A percentile compares a stretch with the other conserved stretches of the same genome.
Evolutionary conservation across 805 yeast genomes (phyloP).

Genomic region (Kazachstania africana): DNA sequence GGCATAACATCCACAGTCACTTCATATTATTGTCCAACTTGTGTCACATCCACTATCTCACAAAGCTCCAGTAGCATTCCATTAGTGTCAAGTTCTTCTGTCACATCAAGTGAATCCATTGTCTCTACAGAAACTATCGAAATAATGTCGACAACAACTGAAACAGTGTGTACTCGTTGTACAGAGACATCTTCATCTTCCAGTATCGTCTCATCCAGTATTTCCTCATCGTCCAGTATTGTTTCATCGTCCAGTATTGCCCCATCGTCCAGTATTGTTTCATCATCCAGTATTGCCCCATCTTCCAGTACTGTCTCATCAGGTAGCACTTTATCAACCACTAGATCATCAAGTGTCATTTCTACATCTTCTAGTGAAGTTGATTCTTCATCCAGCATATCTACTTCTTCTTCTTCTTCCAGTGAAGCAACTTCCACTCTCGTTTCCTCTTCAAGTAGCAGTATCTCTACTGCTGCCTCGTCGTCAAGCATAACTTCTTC

Average conservation of each 20-base stretch:
- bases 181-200: background rate
- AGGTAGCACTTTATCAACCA: conserved; percentile 4
- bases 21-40: conserved; percentile 1
- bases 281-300: conserved; percentile 5
- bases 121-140: background rate
- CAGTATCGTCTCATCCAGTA: background rate
- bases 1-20: background rate
- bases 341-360: conserved; percentile 5
- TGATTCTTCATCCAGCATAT: background rate
- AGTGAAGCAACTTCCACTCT: background rate
- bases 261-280: conserved; percentile 8
- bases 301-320: conserved; percentile 7
- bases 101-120: background rate
- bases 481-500: too few relatives aligned
- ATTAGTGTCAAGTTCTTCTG: background rate
- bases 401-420: background rate
- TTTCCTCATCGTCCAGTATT: background rate
- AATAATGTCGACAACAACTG: background rate
- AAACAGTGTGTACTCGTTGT: background rate
- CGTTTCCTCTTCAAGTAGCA: background rate
- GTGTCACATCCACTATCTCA: conserved; percentile 1
- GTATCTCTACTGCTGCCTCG: too few relatives aligned
- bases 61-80: background rate
- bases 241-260: conserved; percentile 5
- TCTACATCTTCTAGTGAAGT: background rate